Base-by-base conservation (phyloP, 148 eudicot species). In the Chenopodium berlandieri region DNA sequence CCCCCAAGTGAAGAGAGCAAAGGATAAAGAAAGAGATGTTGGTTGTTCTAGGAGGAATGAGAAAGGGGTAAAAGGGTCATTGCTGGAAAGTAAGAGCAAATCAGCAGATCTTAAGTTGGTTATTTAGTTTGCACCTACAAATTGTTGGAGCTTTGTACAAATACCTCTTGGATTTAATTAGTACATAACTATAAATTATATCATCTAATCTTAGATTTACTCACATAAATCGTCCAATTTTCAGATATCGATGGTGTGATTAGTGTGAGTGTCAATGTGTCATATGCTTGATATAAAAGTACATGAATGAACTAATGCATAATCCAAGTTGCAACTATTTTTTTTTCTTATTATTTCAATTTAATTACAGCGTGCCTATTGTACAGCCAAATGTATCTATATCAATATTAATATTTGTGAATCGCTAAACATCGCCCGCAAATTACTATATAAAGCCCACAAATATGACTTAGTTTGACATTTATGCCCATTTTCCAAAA, bases 1-100 rank as follows among this genome's bases (percentile, higher is more conserved):
- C 82, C 88, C 91, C 94, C 85, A 92, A 87, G 83, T 84, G 85
- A 84, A 66, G 71, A 66, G 25, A 52, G 73, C 58, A 64, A 63
- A 22, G 58, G 48, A 14, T 40, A 64, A 71, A 81, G n/a, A 56
- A 6, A 20, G n/a, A 47, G 68, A 31, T 46, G 74, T 68, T 30
- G 50, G 47, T 63, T 71, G 52, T 62, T 69, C 27, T 48, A 40
- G 77, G 67, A 71, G 71, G 80, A 34, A 58, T 30, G 32, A 63
- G 65, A 65, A 76, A 32, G 65, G 69, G 69, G 52, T 52, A 79
- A 66, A 32, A 44, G 31, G 75, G 30, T 44, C 8, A 23, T 19
- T 66, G 2, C 5, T 16, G 75, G 31, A 9, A 69, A n/a, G 81
- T 67, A 12, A 2, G 40, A 66, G 44, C 65, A 66, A 50, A 66